These are phyloP conservation scores for Populus tremula DNA, from an alignment of 345 rosid genomes.

Conservation along the genomic window DNA sequence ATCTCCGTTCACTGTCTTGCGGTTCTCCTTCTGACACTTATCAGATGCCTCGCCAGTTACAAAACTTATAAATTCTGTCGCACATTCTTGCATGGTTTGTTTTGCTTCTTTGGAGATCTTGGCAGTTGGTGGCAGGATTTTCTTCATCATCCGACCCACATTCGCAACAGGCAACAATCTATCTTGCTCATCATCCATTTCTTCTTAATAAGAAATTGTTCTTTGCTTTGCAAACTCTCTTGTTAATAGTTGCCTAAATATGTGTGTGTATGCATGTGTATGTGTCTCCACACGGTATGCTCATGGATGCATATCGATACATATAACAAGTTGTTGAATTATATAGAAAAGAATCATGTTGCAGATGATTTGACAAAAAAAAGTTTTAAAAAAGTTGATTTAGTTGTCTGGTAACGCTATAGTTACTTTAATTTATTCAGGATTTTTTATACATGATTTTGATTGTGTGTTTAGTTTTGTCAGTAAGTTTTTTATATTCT, in stretches of 20 bases:
- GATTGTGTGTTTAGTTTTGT: too few species aligned
- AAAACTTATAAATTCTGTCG: constrained; percentile 33
- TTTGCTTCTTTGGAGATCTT: constrained; percentile 35
- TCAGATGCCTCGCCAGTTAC: constrained; percentile 31
- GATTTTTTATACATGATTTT: too few species aligned
- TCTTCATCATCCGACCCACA: constrained; percentile 32
- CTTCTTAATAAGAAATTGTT: background rate
- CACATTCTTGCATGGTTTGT: constrained; percentile 33
- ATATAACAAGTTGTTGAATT: too few species aligned
- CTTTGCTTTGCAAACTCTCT: background rate
- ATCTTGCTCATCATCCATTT: constrained; percentile 20
- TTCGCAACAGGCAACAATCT: constrained; percentile 29
- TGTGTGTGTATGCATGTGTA: background rate
- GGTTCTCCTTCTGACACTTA: constrained; percentile 38
- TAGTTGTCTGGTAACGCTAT: too few species aligned
- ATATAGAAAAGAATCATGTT: too few species aligned
- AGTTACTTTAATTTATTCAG: too few species aligned
- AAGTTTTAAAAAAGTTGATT: too few species aligned
- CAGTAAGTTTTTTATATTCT: too few species aligned
- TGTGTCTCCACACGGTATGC: too few species aligned
- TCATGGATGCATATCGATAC: background rate
- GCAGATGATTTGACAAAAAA: too few species aligned
- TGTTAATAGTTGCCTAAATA: background rate
- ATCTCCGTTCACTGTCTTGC: constrained; percentile 37
- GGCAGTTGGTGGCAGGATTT: constrained; percentile 20